These are phyloP conservation scores for Kwoniella shivajii DNA, from an alignment of 1,284 basidiomycete species.

Conservation along the genomic window DNA sequence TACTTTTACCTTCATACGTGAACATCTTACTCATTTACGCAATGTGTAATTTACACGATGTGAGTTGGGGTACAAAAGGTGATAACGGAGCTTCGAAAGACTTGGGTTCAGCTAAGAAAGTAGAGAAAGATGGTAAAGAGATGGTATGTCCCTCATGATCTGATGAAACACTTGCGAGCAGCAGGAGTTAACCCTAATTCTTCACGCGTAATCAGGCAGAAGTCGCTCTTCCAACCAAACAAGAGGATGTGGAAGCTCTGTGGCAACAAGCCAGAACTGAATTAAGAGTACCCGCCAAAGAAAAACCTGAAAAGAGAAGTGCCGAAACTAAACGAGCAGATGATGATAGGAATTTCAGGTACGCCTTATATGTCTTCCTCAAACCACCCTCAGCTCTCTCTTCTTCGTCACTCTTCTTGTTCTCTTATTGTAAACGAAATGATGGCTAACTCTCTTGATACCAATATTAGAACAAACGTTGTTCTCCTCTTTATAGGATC, in stretches of 20 bases:
- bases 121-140: slow-evolving; percentile 81
- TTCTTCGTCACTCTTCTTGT: not conserved
- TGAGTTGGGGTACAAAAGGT: slow-evolving; percentile 83
- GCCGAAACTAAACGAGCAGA: slow-evolving; percentile 89
- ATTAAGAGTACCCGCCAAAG: slow-evolving; percentile 59
- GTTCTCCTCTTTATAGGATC: slow-evolving; percentile 81
- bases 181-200: too few relatives aligned
- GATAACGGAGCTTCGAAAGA: slow-evolving; percentile 83
- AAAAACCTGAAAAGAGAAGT: slow-evolving; percentile 77
- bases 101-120: slow-evolving; percentile 82
- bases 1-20: slow-evolving; percentile 64
- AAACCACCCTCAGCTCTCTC: not conserved
- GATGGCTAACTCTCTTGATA: not conserved
- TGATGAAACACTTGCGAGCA: too few relatives aligned
- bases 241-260: slow-evolving; percentile 81
- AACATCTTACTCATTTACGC: slow-evolving; percentile 70
- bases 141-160: slow-evolving; percentile 57
- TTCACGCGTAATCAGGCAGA: slow-evolving; percentile 55
- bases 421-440: not conserved
- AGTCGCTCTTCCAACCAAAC: slow-evolving; percentile 74
- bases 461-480: slow-evolving; percentile 65
- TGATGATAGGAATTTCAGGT: slow-evolving; percentile 50
- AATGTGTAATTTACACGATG: slow-evolving; percentile 65
- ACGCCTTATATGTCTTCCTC: not conserved
- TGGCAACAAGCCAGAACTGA: slow-evolving; percentile 73